Evolutionary conservation across 306 rosid genomes (phyloP).

Genomic region (Acacia confusa): DNA sequence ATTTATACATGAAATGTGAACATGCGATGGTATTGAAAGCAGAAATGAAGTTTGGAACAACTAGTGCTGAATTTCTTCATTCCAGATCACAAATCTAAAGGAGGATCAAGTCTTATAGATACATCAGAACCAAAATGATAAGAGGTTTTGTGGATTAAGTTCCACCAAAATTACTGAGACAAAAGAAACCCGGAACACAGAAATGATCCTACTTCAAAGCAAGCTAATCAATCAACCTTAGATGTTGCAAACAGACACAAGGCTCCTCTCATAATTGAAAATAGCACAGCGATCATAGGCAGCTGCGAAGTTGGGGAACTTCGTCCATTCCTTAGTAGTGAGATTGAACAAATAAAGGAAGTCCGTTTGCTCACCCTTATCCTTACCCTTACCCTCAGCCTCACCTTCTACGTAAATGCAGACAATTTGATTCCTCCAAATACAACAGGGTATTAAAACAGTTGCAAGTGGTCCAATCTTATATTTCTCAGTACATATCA

Average conservation of each 20-base stretch:
- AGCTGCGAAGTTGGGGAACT: too few relatives aligned
- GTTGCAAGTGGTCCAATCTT: neutral
- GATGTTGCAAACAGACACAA: too few relatives aligned
- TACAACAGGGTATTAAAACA: neutral
- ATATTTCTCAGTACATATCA: neutral
- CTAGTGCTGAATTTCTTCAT: neutral
- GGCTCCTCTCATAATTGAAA: too few relatives aligned
- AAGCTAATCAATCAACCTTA: too few relatives aligned
- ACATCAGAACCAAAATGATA: neutral
- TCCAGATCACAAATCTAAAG: neutral
- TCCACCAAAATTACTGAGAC: too few relatives aligned
- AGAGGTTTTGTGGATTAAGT: too few relatives aligned
- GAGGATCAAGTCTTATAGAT: neutral
- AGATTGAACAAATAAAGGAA: too few relatives aligned
- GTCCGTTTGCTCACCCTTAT: too few relatives aligned
- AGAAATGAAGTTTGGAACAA: neutral
- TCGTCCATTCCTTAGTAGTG: too few relatives aligned
- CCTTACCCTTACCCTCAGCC: too few relatives aligned
- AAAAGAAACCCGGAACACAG: neutral
- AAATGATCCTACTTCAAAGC: too few relatives aligned
- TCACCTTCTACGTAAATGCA: neutral
- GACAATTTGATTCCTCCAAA: neutral
- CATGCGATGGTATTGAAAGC: neutral
- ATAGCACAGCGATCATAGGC: too few relatives aligned
- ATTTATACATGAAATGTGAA: neutral